Base-by-base conservation (phyloP, 768 basidiomycete species). In the Punctularia strigosozonata region DNA sequence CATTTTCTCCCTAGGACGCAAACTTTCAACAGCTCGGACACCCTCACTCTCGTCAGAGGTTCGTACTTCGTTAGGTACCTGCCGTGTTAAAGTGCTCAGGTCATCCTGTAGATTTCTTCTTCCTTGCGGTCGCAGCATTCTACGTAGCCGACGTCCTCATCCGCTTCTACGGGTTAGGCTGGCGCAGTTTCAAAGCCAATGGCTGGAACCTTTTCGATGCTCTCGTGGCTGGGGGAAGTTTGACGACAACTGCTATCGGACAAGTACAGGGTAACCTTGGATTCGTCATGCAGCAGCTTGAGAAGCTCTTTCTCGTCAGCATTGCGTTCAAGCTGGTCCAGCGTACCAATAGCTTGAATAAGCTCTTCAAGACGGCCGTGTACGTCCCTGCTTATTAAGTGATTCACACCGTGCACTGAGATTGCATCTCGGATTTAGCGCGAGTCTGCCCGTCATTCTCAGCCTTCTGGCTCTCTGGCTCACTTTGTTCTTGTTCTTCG, bases 171-270 rank as follows among this genome's bases (percentile, higher is more conserved):
- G 94, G 94, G 1, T 70, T 97, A 2, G 91, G 92, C 1, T 81
- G 79, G 77, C 57, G 56, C 13, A 85, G 81, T 53, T 95, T 87
- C 66, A 69, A 71, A n/a, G 75, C 78, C 22, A 88, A 91, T 47
- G 88, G 91, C 5, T 97, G 94, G 92, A 95, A 94, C 53, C 49
- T 90, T 1, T 97, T 92, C 57, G 92, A 97, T 48, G 59, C 91
- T 31, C 50, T 87, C 12, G 79, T 86, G 19, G 77, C 89, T 14
- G 64, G 61, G 3, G 92, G 94, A 5, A 86, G 82, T 48, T 77
- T 92, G 50, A 68, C 78, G 28, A 91, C 91, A 1, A 94, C 86
- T 0, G n/a, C n/a, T n/a, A n/a, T n/a, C n/a, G n/a, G n/a, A n/a
- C n/a, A n/a, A n/a, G n/a, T n/a, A n/a, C n/a, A n/a, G n/a, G n/a